Conservation (phyloP, 1,139 yeast genomes). For the Citeromyces siamensis region DNA sequence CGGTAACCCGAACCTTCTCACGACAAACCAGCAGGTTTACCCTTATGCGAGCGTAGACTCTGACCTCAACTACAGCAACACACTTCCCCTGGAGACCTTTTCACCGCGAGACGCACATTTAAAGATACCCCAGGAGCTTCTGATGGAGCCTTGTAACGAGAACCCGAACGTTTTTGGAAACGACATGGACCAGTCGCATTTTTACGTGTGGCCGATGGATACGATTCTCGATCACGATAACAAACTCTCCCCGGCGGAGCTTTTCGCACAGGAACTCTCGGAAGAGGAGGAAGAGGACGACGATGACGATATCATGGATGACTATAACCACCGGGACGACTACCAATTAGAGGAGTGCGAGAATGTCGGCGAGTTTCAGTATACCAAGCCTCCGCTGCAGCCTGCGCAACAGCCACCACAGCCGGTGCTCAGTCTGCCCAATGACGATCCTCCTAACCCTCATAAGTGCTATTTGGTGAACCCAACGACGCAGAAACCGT, state of each 20-base stretch:
- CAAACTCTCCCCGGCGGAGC: constrained; percentile 8
- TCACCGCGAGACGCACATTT: constrained; percentile 11
- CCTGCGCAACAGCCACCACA: neutral
- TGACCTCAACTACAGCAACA: neutral
- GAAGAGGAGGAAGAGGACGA: constrained; percentile 13
- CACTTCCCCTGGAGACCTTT: constrained; percentile 2
- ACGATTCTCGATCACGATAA: constrained; percentile 6
- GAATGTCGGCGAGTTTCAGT: neutral
- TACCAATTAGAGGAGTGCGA: constrained; percentile 1
- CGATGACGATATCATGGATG: constrained; percentile 7
- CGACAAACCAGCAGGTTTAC: constrained; percentile 7
- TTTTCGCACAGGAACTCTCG: constrained; percentile 17
- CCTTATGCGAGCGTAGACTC: neutral
- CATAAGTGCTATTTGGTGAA: constrained; percentile 52
- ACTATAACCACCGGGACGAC: constrained; percentile 3
- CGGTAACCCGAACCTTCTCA: constrained; percentile 17
- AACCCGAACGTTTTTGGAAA: constrained; percentile 6
- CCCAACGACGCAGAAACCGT: constrained; percentile 47
- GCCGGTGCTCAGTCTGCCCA: neutral
- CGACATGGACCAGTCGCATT: constrained; percentile 4
- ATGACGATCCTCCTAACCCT: constrained; percentile 16
- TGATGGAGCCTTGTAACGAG: constrained; percentile 3
- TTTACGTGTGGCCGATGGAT: constrained; percentile 9
- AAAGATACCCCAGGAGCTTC: constrained; percentile 9
- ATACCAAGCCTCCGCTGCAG: neutral